Percentiles rank a stretch among this genome's conserved stretches.
phyloP scores from a whole-genome alignment of 2,329 filamentous ascomycete genomes.

The Sphaerulina populicola region DNA sequence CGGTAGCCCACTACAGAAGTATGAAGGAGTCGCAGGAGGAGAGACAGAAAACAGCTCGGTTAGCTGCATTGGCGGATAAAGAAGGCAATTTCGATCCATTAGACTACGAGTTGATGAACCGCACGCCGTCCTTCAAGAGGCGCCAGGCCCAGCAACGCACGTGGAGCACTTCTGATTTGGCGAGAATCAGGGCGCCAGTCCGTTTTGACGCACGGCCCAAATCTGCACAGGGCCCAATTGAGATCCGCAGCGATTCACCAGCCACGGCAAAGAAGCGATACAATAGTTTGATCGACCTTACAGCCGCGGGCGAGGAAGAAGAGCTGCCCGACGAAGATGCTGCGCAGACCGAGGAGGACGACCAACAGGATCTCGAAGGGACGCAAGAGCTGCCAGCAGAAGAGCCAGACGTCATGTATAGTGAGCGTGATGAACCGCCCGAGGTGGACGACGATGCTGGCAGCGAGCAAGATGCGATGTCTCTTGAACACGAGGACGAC shows the following conservation, averaged over 20 bases:
- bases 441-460: constrained; percentile 10
- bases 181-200: constrained; percentile 11
- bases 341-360: constrained; percentile 16
- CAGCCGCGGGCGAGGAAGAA: constrained; percentile 14
- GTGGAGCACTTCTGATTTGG: constrained; percentile 1
- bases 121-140: not conserved
- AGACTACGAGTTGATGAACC: not conserved
- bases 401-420: constrained; percentile 8
- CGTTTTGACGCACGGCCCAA: constrained; percentile 4
- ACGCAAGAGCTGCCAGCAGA: constrained; percentile 10
- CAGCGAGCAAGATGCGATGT: constrained; percentile 9
- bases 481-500: constrained; percentile 12
- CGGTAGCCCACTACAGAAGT: constrained; percentile 23
- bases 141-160: constrained; percentile 4
- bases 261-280: constrained; percentile 3
- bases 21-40: constrained; percentile 40
- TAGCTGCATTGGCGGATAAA: not conserved
- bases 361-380: constrained; percentile 14
- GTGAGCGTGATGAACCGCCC: constrained; percentile 10
- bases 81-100: not conserved
- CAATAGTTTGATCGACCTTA: constrained; percentile 1
- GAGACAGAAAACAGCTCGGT: constrained; percentile 18
- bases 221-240: constrained; percentile 1
- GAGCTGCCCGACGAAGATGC: too few relatives aligned
- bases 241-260: constrained; percentile 3